These are phyloP conservation scores for Nitzschia sp. DNA, from an alignment of 108 stramenopile genomes.

Conservation along the genomic window DNA sequence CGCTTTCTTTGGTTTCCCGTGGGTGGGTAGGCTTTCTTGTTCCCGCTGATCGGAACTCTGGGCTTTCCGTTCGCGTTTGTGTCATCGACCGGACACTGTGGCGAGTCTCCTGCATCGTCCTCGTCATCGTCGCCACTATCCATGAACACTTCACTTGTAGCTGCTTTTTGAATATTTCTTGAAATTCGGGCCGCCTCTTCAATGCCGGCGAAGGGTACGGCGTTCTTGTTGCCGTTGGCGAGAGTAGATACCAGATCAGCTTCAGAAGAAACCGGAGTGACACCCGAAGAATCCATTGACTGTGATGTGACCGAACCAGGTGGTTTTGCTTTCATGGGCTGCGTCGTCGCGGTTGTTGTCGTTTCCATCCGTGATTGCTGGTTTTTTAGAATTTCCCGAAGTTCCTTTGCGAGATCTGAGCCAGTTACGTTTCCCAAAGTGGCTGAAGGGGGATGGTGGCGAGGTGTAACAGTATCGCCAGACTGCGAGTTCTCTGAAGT, in stretches of 20 bases:
- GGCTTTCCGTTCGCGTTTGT: background rate
- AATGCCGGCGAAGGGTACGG: constrained; percentile 47
- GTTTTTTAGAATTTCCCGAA: constrained; percentile 54
- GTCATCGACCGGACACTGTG: background rate
- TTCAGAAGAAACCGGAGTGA: constrained; percentile 15
- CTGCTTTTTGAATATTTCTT: constrained; percentile 39
- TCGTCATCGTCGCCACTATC: constrained; percentile 17
- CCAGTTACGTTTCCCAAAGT: constrained; percentile 66
- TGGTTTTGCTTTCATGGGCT: constrained; percentile 7
- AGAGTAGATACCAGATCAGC: background rate
- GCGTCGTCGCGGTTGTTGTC: constrained; percentile 12
- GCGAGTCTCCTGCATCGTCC: background rate
- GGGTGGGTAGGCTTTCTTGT: constrained; percentile 17
- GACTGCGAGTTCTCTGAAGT: constrained; percentile 10
- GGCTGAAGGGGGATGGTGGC: constrained; percentile 31
- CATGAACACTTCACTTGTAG: constrained; percentile 14
- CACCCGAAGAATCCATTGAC: constrained; percentile 4
- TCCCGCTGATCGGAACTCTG: constrained; percentile 11
- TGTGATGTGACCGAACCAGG: constrained; percentile 1
- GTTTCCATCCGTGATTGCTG: constrained; percentile 34
- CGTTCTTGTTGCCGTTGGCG: background rate
- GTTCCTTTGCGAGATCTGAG: constrained; percentile 56
- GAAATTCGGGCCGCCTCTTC: constrained; percentile 62
- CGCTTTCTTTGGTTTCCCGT: constrained; percentile 23
- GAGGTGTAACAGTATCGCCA: background rate